These are phyloP conservation scores for Cadophora sp. DNA, from an alignment of 2,329 filamentous ascomycete species.

Conservation along the genomic window DNA sequence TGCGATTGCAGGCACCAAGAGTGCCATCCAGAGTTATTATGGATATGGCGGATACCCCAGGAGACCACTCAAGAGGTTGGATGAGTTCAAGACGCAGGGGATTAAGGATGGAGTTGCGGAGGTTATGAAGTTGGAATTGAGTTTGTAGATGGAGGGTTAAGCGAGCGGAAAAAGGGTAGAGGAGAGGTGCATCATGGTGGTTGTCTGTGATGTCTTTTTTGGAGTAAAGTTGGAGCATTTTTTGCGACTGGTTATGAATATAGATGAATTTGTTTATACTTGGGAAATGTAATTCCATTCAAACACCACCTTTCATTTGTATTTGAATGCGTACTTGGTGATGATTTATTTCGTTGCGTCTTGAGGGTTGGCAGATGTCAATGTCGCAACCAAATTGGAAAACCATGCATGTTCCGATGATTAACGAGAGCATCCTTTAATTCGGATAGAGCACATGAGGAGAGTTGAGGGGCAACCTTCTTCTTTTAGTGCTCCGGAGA, in stretches of 20 bases:
- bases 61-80: constrained; percentile 72
- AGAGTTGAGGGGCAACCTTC: too few relatives aligned
- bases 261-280: background rate
- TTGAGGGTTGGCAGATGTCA: too few relatives aligned
- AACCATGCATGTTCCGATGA: too few relatives aligned
- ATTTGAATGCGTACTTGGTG: too few relatives aligned
- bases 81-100: constrained; percentile 58
- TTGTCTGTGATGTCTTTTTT: background rate
- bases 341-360: too few relatives aligned
- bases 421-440: too few relatives aligned
- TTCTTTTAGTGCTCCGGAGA: too few relatives aligned
- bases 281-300: too few relatives aligned
- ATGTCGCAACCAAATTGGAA: too few relatives aligned
- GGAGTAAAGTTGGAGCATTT: constrained; percentile 5
- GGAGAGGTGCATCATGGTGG: background rate
- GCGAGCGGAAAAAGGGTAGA: background rate
- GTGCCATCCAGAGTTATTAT: constrained; percentile 79
- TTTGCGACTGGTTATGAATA: background rate
- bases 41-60: constrained; percentile 83
- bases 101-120: constrained; percentile 65
- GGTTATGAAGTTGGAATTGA: constrained; percentile 69
- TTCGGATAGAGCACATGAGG: too few relatives aligned
- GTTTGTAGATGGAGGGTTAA: constrained; percentile 37
- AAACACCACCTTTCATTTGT: too few relatives aligned
- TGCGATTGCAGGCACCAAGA: constrained; percentile 86